These are phyloP conservation scores for Nakazawaea ambrosiae DNA, from an alignment of 805 yeast species.

Conservation along the genomic window DNA sequence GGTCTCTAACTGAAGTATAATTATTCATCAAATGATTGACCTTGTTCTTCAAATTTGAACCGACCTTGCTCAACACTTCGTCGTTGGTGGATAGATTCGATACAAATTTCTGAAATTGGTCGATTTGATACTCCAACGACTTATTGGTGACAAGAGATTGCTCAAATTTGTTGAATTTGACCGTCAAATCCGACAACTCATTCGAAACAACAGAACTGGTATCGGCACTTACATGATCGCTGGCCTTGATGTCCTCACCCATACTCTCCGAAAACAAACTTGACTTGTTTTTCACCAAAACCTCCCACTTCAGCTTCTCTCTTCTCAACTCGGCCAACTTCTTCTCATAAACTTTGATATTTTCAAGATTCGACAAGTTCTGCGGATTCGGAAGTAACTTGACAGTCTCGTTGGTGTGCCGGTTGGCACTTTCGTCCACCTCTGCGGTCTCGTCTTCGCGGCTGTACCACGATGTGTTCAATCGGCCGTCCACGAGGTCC, in stretches of 20 bases:
- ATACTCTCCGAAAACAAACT: background rate
- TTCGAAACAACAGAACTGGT: background rate
- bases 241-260: background rate
- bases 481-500: slow-evolving; percentile 51
- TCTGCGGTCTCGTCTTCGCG: slow-evolving; percentile 22
- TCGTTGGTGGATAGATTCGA: slow-evolving; percentile 21
- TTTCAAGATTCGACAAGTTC: slow-evolving; percentile 44
- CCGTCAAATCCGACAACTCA: background rate
- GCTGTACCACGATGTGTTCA: slow-evolving; percentile 66
- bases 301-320: slow-evolving; percentile 42
- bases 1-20: slow-evolving; percentile 11
- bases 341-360: slow-evolving; percentile 36
- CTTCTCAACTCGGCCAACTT: slow-evolving; percentile 35
- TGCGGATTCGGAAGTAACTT: slow-evolving; percentile 51
- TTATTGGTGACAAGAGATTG: slow-evolving; percentile 7
- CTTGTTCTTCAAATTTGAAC: slow-evolving; percentile 15
- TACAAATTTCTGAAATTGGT: slow-evolving; percentile 26
- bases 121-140: slow-evolving; percentile 21
- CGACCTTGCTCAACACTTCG: slow-evolving; percentile 15
- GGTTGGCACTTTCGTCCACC: slow-evolving; percentile 18
- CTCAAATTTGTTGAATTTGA: slow-evolving; percentile 7
- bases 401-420: slow-evolving; percentile 16
- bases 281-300: background rate
- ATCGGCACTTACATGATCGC: background rate
- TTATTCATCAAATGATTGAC: slow-evolving; percentile 17